Base-by-base conservation (phyloP, 2,329 filamentous ascomycete species). In the Coniochaeta sp. region DNA sequence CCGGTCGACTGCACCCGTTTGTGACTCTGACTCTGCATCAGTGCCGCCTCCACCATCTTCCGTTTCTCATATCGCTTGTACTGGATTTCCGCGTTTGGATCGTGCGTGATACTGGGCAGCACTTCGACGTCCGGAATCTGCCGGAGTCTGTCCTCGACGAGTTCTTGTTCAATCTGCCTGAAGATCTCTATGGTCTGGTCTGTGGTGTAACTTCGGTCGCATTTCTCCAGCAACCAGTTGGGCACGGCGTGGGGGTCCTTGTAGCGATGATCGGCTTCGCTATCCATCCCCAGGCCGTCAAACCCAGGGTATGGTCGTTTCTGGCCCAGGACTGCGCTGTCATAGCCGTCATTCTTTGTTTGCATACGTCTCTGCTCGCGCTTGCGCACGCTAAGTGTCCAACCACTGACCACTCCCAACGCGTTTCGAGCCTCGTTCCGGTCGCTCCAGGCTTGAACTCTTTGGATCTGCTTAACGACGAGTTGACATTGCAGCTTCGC, bases 331-430 rank as follows among this genome's bases (percentile, higher is more conserved):
- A 17, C 2, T 43, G 33, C 22, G 54, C 61, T 54, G 19, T 62
- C 58, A 6, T 62, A 12, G 4, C 22, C 26, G 3, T 31, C 47
- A 6, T 31, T 52, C 24, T 17, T 28, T 17, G 14, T 2, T 31
- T 22, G 56, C 6, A 60, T 31, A 5, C 85, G 80, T 65, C 81
- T 78, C 67, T 85, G 78, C 68, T 89, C 87, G 16, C 88, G 82
- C 73, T 87, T 88, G 52, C 87, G 80, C 56, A 87, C 78, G 6
- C 79, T 80, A 7, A 91, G 72, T 1, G 82, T 79, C 83, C 88
- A 91, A 65, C 78, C 76, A 26, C 76, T 72, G 4, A 89, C 79
- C 2, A 82, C 74, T 0, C 79, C 80, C 1, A 72, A 66, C 19
- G 67, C 62, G 1, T 71, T 73, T 1, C 63, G 66, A 14, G 64